Conservation (phyloP, 768 basidiomycete species). For the Dendrothele bispora region DNA sequence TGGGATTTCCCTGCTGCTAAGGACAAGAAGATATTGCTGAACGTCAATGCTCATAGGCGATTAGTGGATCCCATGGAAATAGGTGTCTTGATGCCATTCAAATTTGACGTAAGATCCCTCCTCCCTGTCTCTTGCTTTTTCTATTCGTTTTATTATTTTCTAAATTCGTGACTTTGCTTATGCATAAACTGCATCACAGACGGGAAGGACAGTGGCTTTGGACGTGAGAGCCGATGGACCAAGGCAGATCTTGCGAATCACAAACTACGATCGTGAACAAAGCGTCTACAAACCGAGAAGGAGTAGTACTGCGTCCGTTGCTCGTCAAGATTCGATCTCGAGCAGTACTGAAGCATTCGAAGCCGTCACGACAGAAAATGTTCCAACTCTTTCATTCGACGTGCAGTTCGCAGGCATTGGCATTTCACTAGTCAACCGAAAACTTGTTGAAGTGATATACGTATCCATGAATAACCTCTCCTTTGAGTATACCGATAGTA, state of each 20-base stretch:
- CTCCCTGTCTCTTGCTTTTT: background rate
- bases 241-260: conserved; percentile 83
- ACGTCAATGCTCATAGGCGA: conserved; percentile 59
- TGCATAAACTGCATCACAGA: too few species aligned
- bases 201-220: conserved; percentile 74
- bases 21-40: conserved; percentile 76
- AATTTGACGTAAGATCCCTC: conserved; percentile 61
- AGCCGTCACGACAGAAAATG: conserved; percentile 73
- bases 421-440: conserved; percentile 85
- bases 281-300: conserved; percentile 87
- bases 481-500: conserved; percentile 82
- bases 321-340: conserved; percentile 69
- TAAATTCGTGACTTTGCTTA: too few species aligned
- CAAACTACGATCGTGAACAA: conserved; percentile 79
- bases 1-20: conserved; percentile 91
- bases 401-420: conserved; percentile 90
- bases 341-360: conserved; percentile 80
- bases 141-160: too few species aligned
- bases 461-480: conserved; percentile 75
- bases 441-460: conserved; percentile 88
- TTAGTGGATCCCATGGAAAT: conserved; percentile 94
- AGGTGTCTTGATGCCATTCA: conserved; percentile 87
- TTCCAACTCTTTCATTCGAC: conserved; percentile 62
- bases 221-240: conserved; percentile 90
- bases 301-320: conserved; percentile 41